Percentiles rank a stretch among this genome's conserved stretches.
Evolutionary conservation across 1,139 yeast genomes (phyloP).

Genomic region (Meyerozyma elateridarum): DNA sequence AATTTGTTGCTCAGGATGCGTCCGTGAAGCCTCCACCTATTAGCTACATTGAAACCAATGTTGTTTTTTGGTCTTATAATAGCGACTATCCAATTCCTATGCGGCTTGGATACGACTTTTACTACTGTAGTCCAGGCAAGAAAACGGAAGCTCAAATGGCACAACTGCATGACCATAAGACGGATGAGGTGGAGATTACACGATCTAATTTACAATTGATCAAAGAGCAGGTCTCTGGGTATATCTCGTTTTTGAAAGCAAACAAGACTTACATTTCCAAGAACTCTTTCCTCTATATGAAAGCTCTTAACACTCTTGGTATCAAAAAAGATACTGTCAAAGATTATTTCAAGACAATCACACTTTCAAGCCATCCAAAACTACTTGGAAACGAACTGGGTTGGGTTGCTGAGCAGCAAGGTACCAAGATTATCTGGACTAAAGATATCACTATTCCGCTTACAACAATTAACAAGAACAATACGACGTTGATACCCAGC

Average conservation of each 20-base stretch:
- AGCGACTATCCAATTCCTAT: constrained; percentile 42
- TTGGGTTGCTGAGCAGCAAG: constrained; percentile 26
- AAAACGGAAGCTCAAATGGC: constrained; percentile 9
- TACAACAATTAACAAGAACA: constrained; percentile 30
- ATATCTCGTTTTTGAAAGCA: constrained; percentile 31
- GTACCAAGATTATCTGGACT: constrained; percentile 19
- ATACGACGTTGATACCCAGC: constrained; percentile 37
- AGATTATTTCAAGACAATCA: constrained; percentile 31
- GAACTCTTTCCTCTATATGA: constrained; percentile 33
- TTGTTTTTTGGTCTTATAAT: constrained; percentile 40
- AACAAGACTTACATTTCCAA: constrained; percentile 31
- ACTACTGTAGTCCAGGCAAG: constrained; percentile 27
- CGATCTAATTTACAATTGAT: constrained; percentile 32
- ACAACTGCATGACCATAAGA: too few relatives aligned
- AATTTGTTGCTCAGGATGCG: constrained; percentile 20
- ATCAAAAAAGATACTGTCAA: constrained; percentile 39
- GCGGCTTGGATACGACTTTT: constrained; percentile 38
- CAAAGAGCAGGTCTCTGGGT: constrained; percentile 32
- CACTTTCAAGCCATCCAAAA: constrained; percentile 19
- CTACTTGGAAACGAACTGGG: constrained; percentile 19
- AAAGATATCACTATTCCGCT: constrained; percentile 30
- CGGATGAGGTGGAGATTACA: constrained; percentile 30
- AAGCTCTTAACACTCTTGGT: constrained; percentile 35
- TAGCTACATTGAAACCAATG: constrained; percentile 29
- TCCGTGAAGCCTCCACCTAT: constrained; percentile 29